Percentiles rank a stretch among this genome's conserved stretches.
These are phyloP conservation scores for Castanospermum australe DNA, from an alignment of 306 rosid genomes.

Conservation along the genomic window DNA sequence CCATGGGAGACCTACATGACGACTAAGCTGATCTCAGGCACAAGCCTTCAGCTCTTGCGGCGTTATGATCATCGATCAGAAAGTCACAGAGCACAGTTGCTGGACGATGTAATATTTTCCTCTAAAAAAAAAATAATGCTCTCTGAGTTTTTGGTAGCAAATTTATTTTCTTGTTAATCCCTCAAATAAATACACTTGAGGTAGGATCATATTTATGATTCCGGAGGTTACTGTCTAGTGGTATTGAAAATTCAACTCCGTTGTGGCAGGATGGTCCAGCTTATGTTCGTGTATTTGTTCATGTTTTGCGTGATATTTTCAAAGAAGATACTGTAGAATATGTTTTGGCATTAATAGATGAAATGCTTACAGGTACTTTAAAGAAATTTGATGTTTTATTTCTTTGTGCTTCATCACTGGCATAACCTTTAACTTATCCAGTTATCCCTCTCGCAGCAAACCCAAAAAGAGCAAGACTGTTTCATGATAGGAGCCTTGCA, in stretches of 20 bases:
- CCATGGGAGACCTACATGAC: slow-evolving; percentile 91
- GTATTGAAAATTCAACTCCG: not conserved
- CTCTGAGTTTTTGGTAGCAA: not conserved
- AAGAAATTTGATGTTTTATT: not conserved
- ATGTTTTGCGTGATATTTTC: slow-evolving; percentile 68
- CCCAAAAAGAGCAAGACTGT: slow-evolving; percentile 68
- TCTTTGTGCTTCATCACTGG: not conserved
- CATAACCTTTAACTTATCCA: not conserved
- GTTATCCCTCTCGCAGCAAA: slow-evolving; percentile 55
- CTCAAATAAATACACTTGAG: not conserved
- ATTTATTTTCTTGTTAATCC: not conserved
- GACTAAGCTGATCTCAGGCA: slow-evolving; percentile 73
- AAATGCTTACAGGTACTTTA: slow-evolving; percentile 67
- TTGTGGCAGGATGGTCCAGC: slow-evolving; percentile 79
- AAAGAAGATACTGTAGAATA: slow-evolving; percentile 86
- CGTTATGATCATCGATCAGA: slow-evolving; percentile 77
- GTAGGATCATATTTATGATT: not conserved
- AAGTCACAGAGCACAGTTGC: slow-evolving; percentile 67
- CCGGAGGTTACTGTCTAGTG: not conserved
- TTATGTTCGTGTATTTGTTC: slow-evolving; percentile 71
- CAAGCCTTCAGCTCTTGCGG: slow-evolving; percentile 83
- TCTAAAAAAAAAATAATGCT: not conserved
- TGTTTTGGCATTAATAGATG: slow-evolving; percentile 73
- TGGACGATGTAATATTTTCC: slow-evolving; percentile 57
- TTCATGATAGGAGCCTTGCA: slow-evolving; percentile 62